Conservation (phyloP, 1,284 basidiomycete genomes). For the Phenoliferia sp. region DNA sequence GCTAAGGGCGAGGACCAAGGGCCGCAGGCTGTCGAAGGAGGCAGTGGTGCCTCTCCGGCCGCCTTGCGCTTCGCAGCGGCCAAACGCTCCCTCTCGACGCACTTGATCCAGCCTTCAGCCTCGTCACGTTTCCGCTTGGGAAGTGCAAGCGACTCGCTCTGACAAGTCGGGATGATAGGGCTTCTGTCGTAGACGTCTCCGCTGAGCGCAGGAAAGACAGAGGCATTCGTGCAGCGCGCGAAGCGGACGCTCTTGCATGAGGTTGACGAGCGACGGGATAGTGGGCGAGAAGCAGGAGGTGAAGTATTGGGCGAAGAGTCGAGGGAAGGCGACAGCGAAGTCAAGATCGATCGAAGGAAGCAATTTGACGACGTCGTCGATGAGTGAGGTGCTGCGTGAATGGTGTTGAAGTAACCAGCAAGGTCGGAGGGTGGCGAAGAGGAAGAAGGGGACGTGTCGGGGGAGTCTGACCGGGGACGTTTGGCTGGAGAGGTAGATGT, state of each 20-base stretch:
- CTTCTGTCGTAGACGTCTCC: conserved; percentile 31
- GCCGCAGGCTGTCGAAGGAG: background rate
- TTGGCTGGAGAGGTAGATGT: conserved; percentile 22
- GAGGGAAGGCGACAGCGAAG: background rate
- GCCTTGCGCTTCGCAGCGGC: conserved; percentile 9
- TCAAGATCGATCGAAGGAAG: conserved; percentile 21
- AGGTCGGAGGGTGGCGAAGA: background rate
- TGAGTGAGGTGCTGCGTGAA: background rate
- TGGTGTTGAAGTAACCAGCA: background rate
- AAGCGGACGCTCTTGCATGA: conserved; percentile 28
- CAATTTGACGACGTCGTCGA: conserved; percentile 1
- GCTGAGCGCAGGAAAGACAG: conserved; percentile 29
- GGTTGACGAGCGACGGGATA: conserved; percentile 31
- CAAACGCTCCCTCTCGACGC: conserved; percentile 22
- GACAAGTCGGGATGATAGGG: conserved; percentile 31
- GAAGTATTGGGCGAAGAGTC: conserved; percentile 15
- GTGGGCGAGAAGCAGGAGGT: conserved; percentile 20
- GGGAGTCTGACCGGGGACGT: conserved; percentile 28
- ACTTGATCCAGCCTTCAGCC: conserved; percentile 29
- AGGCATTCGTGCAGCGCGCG: conserved; percentile 32
- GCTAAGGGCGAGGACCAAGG: background rate
- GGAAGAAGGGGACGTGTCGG: conserved; percentile 9
- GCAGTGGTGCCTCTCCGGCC: background rate
- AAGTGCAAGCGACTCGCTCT: conserved; percentile 23
- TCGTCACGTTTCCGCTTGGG: conserved; percentile 18